phyloP scores from a whole-genome alignment of 768 basidiomycete genomes.

The Leucosporidium yakuticum region DNA sequence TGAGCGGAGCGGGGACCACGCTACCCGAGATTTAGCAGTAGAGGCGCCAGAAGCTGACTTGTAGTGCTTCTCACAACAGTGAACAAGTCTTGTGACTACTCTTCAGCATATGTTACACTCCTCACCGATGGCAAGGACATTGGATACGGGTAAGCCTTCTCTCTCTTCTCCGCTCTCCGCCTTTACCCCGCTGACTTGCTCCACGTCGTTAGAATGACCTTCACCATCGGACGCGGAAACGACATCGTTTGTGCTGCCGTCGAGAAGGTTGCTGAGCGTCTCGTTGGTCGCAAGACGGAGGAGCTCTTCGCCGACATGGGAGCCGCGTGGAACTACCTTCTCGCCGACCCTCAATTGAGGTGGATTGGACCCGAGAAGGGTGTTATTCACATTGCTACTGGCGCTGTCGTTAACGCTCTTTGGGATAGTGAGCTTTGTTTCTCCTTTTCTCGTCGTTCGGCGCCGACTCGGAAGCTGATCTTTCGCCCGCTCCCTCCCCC shows the following conservation, averaged over 20 bases:
- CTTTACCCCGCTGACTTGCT: neutral
- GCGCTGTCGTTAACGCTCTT: slow-evolving; percentile 71
- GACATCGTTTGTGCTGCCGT: slow-evolving; percentile 88
- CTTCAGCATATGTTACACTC: slow-evolving; percentile 80
- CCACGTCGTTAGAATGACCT: slow-evolving; percentile 67
- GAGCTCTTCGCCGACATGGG: slow-evolving; percentile 85
- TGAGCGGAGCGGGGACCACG: neutral
- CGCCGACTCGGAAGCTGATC: neutral
- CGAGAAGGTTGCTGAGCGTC: slow-evolving; percentile 44
- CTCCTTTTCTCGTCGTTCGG: slow-evolving; percentile 19
- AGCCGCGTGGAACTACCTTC: slow-evolving; percentile 76
- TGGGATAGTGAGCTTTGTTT: slow-evolving; percentile 60
- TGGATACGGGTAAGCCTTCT: slow-evolving; percentile 54
- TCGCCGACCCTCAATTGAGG: slow-evolving; percentile 80
- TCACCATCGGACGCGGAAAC: slow-evolving; percentile 89
- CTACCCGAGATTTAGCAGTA: neutral
- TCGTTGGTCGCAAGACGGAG: slow-evolving; percentile 75
- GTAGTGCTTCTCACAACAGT: neutral
- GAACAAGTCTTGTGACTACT: slow-evolving; percentile 95
- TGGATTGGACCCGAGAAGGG: slow-evolving; percentile 95
- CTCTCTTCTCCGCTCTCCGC: slow-evolving; percentile 33
- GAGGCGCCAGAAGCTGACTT: slow-evolving; percentile 44
- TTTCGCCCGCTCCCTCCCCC: neutral
- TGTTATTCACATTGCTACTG: slow-evolving; percentile 79
- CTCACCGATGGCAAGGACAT: slow-evolving; percentile 63